Evolutionary conservation across 2,329 filamentous ascomycete genomes (phyloP), one percentile per base, ranked within the genome.

Genomic region (Botrytis fabae): DNA sequence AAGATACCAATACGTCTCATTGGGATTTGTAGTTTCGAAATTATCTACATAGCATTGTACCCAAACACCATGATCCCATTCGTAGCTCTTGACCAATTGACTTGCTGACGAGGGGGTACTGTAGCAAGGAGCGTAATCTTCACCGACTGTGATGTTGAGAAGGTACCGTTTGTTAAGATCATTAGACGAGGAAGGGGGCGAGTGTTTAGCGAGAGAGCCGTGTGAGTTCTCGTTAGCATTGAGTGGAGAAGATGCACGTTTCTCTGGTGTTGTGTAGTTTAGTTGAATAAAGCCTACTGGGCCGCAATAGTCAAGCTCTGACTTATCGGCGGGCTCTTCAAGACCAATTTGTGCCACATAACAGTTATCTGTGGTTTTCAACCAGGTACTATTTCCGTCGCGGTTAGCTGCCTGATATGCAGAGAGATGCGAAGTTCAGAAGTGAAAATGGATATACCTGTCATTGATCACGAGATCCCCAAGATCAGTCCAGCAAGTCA

Each of bases 261-360:
- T 42, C 10, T 8, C n/a, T 9, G 35, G 65, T 12, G 9, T 5
- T 20, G 75, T 77, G 38, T 75, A 63, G 46, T 76, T 77, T 18
- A 74, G 22, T 64, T 78, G 75, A 6, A 78, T 18, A 40, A 77
- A 76, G 12, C 75, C 75, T 22, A 78, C 72, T 6, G 75, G 75
- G 0, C 76, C 76, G 48, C 76, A 78, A 25, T 77, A 75, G 44
- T 76, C 76, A n/a, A 78, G 70, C 32, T 73, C 60, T 35, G 69
- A 59, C 72, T 73, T 74, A 48, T 77, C 63, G 3, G 61, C 73
- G 7, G 64, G 61, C 2, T 74, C 66, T 42, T 64, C 61, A 2
- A 78, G 73, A 9, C 71, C 75, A 22, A 68, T 71, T 66, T 78
- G 70, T 20, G 73, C 68, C 18, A 77, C 71, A 48, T 78, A 77